Evolutionary conservation across 108 stramenopile species (phyloP).

Genomic region (Nitzschia putrida): DNA sequence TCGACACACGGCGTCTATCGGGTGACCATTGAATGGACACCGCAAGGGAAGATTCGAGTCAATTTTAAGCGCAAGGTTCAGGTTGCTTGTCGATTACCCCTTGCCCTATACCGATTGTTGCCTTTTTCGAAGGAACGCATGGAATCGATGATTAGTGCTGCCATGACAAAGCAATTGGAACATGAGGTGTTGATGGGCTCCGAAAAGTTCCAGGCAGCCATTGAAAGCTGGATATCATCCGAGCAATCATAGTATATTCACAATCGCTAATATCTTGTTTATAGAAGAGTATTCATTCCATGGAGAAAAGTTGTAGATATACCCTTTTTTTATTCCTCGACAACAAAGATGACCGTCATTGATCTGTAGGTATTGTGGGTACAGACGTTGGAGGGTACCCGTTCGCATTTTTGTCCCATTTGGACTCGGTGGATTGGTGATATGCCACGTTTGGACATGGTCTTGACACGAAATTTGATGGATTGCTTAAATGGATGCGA

Average conservation of each 20-base stretch:
- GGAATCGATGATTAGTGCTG: conserved; percentile 19
- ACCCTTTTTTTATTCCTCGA: too few species aligned
- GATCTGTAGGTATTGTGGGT: too few species aligned
- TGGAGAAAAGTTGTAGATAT: too few species aligned
- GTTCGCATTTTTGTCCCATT: too few species aligned
- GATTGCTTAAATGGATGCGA: not conserved
- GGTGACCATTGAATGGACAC: conserved; percentile 18
- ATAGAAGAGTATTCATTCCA: too few species aligned
- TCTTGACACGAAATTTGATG: too few species aligned
- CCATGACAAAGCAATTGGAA: conserved; percentile 37
- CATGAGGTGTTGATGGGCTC: conserved; percentile 20
- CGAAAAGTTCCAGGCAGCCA: conserved; percentile 23
- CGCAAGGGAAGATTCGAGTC: conserved; percentile 1
- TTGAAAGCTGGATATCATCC: conserved; percentile 5
- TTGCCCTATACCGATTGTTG: conserved; percentile 19
- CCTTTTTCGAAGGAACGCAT: conserved; percentile 25
- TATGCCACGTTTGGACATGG: too few species aligned
- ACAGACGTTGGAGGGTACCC: too few species aligned
- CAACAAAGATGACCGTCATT: too few species aligned
- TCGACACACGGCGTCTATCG: conserved; percentile 25
- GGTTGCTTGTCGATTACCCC: conserved; percentile 17
- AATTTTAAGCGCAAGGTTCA: conserved; percentile 27
- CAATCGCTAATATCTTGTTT: too few species aligned
- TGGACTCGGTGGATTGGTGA: too few species aligned
- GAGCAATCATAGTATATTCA: too few species aligned